Evolutionary conservation across 2,329 filamentous ascomycete species (phyloP).

Genomic region (Rhynchosporium secalis): DNA sequence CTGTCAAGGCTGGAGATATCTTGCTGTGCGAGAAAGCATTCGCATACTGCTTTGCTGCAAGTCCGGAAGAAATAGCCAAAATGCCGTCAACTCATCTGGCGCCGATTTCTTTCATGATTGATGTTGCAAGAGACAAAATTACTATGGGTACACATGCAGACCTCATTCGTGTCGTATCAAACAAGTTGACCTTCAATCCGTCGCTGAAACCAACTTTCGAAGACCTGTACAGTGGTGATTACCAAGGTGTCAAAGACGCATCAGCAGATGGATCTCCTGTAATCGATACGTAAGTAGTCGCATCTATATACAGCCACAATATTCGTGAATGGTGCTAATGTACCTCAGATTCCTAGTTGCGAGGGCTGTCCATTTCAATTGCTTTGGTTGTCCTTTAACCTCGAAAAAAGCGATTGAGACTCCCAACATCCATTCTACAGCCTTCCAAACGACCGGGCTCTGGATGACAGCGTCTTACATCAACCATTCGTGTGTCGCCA

Average conservation of each 20-base stretch:
- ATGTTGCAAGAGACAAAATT: not conserved
- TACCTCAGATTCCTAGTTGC: slow-evolving; percentile 52
- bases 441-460: slow-evolving; percentile 25
- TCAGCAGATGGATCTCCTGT: slow-evolving; percentile 22
- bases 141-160: not conserved
- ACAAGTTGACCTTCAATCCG: slow-evolving; percentile 42
- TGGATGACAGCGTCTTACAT: slow-evolving; percentile 27
- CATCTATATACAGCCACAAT: not conserved
- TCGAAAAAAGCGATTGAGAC: slow-evolving; percentile 25
- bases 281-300: slow-evolving; percentile 35
- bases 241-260: slow-evolving; percentile 13
- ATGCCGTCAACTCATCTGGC: not conserved
- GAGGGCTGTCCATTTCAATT: slow-evolving; percentile 46
- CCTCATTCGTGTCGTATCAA: slow-evolving; percentile 32
- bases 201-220: slow-evolving; percentile 38
- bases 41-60: slow-evolving; percentile 21
- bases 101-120: not conserved
- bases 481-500: slow-evolving; percentile 31
- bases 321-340: not conserved
- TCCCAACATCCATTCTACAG: not conserved
- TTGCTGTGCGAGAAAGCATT: slow-evolving; percentile 59
- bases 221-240: slow-evolving; percentile 37
- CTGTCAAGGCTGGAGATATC: slow-evolving; percentile 50
- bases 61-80: not conserved
- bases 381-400: slow-evolving; percentile 41